Base-by-base conservation (phyloP, 805 yeast species). In the Barnettozyma californica region DNA sequence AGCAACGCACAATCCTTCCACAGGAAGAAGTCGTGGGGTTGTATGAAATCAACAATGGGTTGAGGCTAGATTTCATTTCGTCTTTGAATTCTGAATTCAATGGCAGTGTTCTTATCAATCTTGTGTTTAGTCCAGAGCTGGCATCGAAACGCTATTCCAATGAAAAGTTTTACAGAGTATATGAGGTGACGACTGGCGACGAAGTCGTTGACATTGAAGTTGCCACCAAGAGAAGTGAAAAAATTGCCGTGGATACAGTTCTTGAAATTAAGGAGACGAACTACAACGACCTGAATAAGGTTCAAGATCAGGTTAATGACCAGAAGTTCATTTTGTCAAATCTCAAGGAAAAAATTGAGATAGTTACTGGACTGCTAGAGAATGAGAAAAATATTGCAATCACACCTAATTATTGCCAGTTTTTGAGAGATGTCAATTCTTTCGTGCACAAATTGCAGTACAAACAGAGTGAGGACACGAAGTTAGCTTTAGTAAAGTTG, bases 401-500 rank as follows among this genome's bases (percentile, higher is more conserved):
- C 16, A 18, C 25, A 2, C 26, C 46, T 5, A 43, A 40, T 18
- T 44, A 45, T 41, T 43, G 44, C 20, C 51, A 52, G 5, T 41
- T 49, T 0, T 33, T 57, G 23, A 49, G 63, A 43, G 46, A 47
- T 34, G 46, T 53, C 3, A 53, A 54, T 21, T 50, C 63, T 7
- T 45, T 60, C 27, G 45, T 53, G n/a, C 52, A 55, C 11, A 57
- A 58, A 34, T 19, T 58, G 41, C 50, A 51, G n/a, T 58, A 58
- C 41, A 53, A 50, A 39, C 56, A 46, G 20, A 54, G 45, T 21
- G 55, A 48, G 9, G 46, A 50, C 7, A 44, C 53, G 4, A 54
- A 57, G 33, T 33, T 45, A 25, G 39, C 39, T 3, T 35, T 59
- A 5, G 49, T 57, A 9, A 55, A 58, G 26, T 26, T 54, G 20